A percentile compares a stretch with the other conserved stretches of the same genome.
Evolutionary conservation across 2,329 filamentous ascomycete species (phyloP).

Genomic region (Colletotrichum liaoningense): DNA sequence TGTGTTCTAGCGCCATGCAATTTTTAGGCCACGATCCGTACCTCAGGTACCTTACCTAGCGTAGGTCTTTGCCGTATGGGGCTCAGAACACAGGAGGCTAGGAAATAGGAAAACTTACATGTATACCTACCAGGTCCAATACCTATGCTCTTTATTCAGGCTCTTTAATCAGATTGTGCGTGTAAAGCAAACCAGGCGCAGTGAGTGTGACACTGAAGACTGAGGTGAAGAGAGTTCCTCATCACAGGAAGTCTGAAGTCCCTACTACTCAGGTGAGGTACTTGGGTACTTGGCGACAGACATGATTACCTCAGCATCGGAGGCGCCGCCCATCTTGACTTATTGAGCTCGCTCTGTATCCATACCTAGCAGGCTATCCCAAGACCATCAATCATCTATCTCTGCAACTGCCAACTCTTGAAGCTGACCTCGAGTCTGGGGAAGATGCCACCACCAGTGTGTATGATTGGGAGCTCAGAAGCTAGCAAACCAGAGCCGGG

Average conservation of each 20-base stretch:
- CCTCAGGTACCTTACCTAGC: neutral
- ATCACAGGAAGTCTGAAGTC: too few species aligned
- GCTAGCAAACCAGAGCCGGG: neutral
- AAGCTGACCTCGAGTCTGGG: neutral
- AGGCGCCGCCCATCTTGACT: neutral
- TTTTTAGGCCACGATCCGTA: conserved; percentile 1
- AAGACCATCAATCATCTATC: neutral
- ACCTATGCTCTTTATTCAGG: too few species aligned
- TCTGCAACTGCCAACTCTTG: neutral
- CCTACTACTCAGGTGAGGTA: neutral
- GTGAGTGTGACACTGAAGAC: too few species aligned
- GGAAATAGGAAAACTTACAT: neutral
- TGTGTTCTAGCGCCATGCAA: neutral
- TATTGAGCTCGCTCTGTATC: neutral
- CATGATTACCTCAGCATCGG: conserved; percentile 4
- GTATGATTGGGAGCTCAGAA: neutral
- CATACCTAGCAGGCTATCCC: neutral
- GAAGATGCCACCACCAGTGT: neutral
- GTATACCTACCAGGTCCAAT: too few species aligned
- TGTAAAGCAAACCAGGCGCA: too few species aligned
- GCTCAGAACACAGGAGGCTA: neutral
- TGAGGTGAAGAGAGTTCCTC: too few species aligned
- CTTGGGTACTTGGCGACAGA: neutral
- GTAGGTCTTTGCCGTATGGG: neutral
- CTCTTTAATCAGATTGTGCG: too few species aligned